A percentile compares a stretch with the other conserved stretches of the same genome.
Conservation (phyloP, 2,329 filamentous ascomycete genomes). For the Rachicladosporium sp. region DNA sequence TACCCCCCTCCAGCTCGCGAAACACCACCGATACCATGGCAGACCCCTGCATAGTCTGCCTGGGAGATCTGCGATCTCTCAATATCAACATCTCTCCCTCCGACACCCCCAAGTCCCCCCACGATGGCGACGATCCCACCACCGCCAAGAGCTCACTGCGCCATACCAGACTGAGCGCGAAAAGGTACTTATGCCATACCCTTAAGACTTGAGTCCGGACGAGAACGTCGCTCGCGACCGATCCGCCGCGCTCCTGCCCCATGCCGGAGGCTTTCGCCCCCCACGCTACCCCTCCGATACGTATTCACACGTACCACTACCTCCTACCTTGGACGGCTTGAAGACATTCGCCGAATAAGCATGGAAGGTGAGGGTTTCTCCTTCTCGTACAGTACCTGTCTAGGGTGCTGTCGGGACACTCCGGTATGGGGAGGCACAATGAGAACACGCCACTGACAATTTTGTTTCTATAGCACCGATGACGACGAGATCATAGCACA, state of each 20-base stretch:
- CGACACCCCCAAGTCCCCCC: no score
- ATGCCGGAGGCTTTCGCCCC: constrained; percentile 14
- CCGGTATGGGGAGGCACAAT: no score
- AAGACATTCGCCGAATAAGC: constrained; percentile 28
- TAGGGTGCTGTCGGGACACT: no score
- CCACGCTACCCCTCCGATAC: constrained; percentile 10
- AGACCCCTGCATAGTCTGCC: constrained; percentile 59
- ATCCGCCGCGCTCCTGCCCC: background rate
- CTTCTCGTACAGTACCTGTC: constrained; percentile 10
- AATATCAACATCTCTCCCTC: no score
- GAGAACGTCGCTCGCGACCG: background rate
- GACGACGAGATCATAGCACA: constrained; percentile 47
- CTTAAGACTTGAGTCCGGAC: background rate
- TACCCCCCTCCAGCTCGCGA: no score
- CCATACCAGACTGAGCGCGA: constrained; percentile 12
- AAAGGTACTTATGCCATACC: constrained; percentile 19
- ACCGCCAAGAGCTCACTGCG: constrained; percentile 13
- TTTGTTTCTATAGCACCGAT: constrained; percentile 13
- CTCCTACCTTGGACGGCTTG: constrained; percentile 29
- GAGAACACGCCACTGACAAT: constrained; percentile 12
- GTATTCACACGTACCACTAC: constrained; percentile 13
- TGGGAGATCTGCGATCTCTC: constrained; percentile 50
- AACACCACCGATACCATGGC: constrained; percentile 34
- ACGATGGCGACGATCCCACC: no score
- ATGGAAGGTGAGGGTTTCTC: constrained; percentile 27